Evolutionary conservation across 768 basidiomycete species (phyloP), one percentile per base, ranked within the genome.

Genomic region (Hortiboletus campestris): DNA sequence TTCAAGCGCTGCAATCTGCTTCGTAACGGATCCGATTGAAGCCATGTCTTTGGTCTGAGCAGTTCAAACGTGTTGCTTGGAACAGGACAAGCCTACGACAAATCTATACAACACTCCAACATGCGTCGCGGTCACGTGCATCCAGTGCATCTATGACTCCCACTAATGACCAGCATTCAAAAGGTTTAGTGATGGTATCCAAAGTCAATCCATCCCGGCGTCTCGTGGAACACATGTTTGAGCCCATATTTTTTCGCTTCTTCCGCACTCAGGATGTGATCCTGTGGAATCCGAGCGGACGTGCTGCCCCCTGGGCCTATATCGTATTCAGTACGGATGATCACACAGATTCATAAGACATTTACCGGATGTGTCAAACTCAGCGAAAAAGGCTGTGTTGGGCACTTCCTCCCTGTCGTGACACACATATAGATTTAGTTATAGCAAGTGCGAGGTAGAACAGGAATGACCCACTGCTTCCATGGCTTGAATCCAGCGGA

Each of bases 1-100:
- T 60, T 89, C 88, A 31, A 90, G 79, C 1, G 84, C 80, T 42
- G 85, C 80, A 22, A 90, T 83, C 65, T 89, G 87, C 42, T 82
- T 79, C 11, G 86, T 87, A 44, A 89, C 73, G 25, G 78, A 62
- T 46, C 72, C 72, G 34, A 80, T 75, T 4, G 84, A 79, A 25
- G 80, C 75, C 68, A 89, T 78, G 46, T 48, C 42, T 35, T 20
- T 20, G 8, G n/a, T 57, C 20, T 19, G 29, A 32, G 32, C 14
- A 22, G 20, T 29, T 39, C 36, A 29, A n/a, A 45, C 31, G 35
- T 34, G 13, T 28, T 34, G 13, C 12, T 55, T 20, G 19, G 12
- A 28, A 42, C 28, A 29, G n/a, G 14, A 58, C 43, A 36, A n/a
- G 2, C 17, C 0, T 19, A 25, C 25, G 25, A 25, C 25, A 25